These are phyloP conservation scores for Globisporangium middletonii DNA, from an alignment of 352 stramenopile species.

Conservation along the genomic window DNA sequence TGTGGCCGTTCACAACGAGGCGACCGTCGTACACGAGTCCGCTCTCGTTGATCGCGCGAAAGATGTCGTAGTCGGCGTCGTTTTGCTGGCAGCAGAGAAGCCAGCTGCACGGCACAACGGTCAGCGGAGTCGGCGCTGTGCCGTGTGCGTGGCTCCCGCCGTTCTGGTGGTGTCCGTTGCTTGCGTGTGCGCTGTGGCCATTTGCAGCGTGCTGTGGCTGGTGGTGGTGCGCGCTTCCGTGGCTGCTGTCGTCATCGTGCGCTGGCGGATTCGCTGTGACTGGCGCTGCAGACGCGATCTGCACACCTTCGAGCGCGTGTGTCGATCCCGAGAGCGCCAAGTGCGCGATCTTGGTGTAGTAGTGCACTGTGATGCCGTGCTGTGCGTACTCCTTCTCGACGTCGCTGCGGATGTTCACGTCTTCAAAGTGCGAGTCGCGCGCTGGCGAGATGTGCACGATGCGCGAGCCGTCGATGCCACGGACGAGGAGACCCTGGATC, in stretches of 20 bases:
- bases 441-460: slow-evolving; percentile 55
- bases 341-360: slow-evolving; percentile 41
- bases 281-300: slow-evolving; percentile 17
- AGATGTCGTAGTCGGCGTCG: slow-evolving; percentile 85
- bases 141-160: neutral
- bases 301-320: slow-evolving; percentile 37
- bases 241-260: slow-evolving; percentile 1
- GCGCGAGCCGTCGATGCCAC: slow-evolving; percentile 29
- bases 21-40: slow-evolving; percentile 90
- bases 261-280: neutral
- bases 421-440: slow-evolving; percentile 48
- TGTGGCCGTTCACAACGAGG: slow-evolving; percentile 83
- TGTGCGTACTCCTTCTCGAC: slow-evolving; percentile 47
- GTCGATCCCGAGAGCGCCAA: slow-evolving; percentile 23
- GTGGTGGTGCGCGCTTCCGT: too few species aligned
- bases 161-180: neutral
- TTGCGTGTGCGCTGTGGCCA: neutral
- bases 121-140: slow-evolving; percentile 1
- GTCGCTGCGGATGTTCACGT: slow-evolving; percentile 47
- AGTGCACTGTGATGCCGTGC: slow-evolving; percentile 29
- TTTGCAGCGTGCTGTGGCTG: neutral
- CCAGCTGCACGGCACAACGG: slow-evolving; percentile 48
- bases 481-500: slow-evolving; percentile 43
- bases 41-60: slow-evolving; percentile 86
- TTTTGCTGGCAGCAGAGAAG: slow-evolving; percentile 82